Conservation (phyloP, 2,329 filamentous ascomycete genomes). For the Mariannaea elegans region DNA sequence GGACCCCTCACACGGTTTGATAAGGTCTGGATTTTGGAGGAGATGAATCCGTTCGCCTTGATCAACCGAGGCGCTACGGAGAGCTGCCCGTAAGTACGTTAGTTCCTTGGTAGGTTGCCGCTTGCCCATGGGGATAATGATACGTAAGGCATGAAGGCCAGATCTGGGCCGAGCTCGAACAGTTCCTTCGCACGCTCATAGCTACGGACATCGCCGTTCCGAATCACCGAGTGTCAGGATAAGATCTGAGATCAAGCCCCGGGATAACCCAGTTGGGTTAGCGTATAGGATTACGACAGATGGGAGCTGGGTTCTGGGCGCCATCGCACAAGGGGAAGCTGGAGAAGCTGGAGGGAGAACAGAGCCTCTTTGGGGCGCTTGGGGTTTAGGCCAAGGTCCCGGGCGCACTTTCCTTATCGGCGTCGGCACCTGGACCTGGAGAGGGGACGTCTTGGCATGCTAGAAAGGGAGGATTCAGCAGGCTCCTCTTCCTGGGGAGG, state of each 20-base stretch:
- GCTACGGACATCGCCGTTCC: conserved; percentile 42
- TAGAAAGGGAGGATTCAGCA: conserved; percentile 19
- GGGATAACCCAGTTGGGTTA: conserved; percentile 44
- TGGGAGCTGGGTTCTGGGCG: conserved; percentile 31
- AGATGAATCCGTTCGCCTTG: conserved; percentile 7
- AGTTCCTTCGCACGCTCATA: conserved; percentile 20
- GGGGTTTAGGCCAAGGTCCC: conserved; percentile 5
- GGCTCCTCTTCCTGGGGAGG: conserved; percentile 19
- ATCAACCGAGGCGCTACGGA: conserved; percentile 1
- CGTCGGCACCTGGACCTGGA: conserved; percentile 24
- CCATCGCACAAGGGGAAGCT: conserved; percentile 42
- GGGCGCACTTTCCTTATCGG: conserved; percentile 38
- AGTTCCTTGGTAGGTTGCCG: background rate
- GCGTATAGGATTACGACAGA: conserved; percentile 28
- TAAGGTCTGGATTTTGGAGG: conserved; percentile 9
- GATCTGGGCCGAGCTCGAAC: conserved; percentile 28
- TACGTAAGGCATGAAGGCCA: conserved; percentile 1
- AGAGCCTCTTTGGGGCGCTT: conserved; percentile 36
- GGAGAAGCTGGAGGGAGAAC: conserved; percentile 33
- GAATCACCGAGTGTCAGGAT: conserved; percentile 43
- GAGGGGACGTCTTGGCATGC: conserved; percentile 31
- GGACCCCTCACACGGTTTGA: conserved; percentile 7
- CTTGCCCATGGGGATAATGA: conserved; percentile 3
- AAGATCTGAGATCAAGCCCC: conserved; percentile 48
- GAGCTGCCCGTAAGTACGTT: background rate